Evolutionary conservation across 768 basidiomycete species (phyloP).

Genomic region (Chlorophyllum brunneum): DNA sequence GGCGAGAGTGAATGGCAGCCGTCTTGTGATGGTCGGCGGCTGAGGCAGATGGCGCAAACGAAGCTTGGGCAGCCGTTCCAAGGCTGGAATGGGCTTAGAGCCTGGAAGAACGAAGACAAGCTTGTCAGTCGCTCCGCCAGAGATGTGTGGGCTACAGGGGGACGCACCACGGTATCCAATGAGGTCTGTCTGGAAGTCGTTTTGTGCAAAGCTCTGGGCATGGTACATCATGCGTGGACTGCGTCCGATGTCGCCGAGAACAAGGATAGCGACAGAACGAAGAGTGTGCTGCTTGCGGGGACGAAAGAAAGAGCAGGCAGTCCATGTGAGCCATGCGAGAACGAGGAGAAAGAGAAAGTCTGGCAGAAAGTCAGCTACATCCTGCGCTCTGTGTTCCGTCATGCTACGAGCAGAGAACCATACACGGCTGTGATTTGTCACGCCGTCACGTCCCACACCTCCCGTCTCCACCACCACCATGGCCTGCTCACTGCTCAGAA

Average conservation of each 20-base stretch:
- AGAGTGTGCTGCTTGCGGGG: constrained; percentile 37
- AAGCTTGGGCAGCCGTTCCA: constrained; percentile 63
- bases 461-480: neutral
- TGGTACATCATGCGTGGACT: constrained; percentile 99
- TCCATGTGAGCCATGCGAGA: constrained; percentile 28
- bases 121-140: neutral
- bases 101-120: constrained; percentile 39
- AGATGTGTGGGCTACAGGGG: neutral
- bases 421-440: neutral
- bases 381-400: constrained; percentile 1
- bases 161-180: constrained; percentile 81
- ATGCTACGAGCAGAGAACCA: neutral
- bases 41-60: constrained; percentile 65
- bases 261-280: constrained; percentile 83
- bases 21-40: constrained; percentile 49
- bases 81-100: constrained; percentile 70
- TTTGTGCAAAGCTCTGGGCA: constrained; percentile 84
- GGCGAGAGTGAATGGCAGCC: constrained; percentile 62
- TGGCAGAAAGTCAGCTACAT: constrained; percentile 10
- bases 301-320: constrained; percentile 23
- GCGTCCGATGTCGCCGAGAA: constrained; percentile 93
- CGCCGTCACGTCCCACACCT: neutral
- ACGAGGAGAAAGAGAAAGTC: constrained; percentile 19
- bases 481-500: neutral
- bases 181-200: constrained; percentile 72